Base-by-base conservation (phyloP, 208 protist species). In the Trypanosomatidae sp. region DNA sequence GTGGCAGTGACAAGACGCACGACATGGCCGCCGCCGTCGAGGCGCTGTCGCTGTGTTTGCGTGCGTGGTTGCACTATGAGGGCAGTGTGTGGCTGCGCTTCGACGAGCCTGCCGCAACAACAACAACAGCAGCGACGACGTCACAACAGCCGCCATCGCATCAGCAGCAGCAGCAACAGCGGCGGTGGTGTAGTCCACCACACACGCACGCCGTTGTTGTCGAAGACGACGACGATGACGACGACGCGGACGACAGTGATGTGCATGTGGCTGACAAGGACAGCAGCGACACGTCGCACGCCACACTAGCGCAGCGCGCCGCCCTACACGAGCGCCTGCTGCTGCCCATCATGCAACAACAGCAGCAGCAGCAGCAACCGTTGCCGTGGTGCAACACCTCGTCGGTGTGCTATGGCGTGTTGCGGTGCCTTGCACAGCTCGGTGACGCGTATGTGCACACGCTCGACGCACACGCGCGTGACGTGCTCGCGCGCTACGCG, bases 71-170 rank as follows among this genome's bases (percentile, higher is more conserved):
- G 43, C 76, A 84, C 47, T 90, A 79, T 39, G 84, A 84, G 70
- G 81, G 81, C 20, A 86, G 84, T 56, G 61, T 84, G 0, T 87
- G 75, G 81, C 66, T 74, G 55, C 28, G 75, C 6, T 90, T 90
- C 50, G 81, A 90, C 49, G 70, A 72, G n/a, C n/a, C n/a, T n/a
- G n/a, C n/a, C n/a, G n/a, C n/a, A n/a, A n/a, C n/a, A n/a, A n/a
- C n/a, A n/a, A n/a, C n/a, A n/a, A n/a, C n/a, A n/a, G n/a, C n/a
- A n/a, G n/a, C n/a, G n/a, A n/a, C n/a, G n/a, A n/a, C n/a, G n/a
- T n/a, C n/a, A n/a, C n/a, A n/a, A n/a, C n/a, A n/a, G n/a, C n/a
- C n/a, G n/a, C n/a, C n/a, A n/a, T n/a, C n/a, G n/a, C n/a, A n/a
- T n/a, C n/a, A n/a, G n/a, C n/a, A n/a, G n/a, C n/a, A n/a, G n/a